Conservation (phyloP, 345 rosid species). For the Eucalyptus pauciflora region DNA sequence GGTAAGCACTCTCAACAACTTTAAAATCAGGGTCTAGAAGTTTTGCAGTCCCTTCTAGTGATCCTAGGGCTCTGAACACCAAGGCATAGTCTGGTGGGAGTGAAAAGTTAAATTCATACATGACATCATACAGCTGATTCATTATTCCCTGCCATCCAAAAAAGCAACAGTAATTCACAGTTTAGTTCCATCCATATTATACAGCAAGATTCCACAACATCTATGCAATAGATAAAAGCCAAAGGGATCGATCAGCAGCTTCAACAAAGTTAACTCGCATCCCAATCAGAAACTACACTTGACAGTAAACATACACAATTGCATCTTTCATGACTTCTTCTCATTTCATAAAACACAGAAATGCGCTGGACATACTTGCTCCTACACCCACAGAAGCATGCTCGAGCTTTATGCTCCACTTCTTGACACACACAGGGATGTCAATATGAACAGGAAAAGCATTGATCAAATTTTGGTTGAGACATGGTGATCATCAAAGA, state of each 20-base stretch:
- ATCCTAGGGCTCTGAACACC: conserved; percentile 89
- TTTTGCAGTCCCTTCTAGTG: conserved; percentile 96
- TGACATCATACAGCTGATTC: conserved; percentile 74
- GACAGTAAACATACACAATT: neutral
- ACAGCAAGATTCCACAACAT: neutral
- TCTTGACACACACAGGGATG: neutral
- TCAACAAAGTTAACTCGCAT: neutral
- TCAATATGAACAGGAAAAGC: neutral
- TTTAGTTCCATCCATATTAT: neutral
- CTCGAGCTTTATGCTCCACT: neutral
- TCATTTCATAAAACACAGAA: neutral
- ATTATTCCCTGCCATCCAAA: conserved; percentile 59
- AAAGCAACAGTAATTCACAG: neutral
- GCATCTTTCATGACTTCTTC: neutral
- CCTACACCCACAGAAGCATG: neutral
- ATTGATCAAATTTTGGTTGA: neutral
- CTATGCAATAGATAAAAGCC: neutral
- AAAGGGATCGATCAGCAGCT: neutral
- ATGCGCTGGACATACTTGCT: neutral
- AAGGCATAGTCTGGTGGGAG: conserved; percentile 94
- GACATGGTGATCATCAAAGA: neutral
- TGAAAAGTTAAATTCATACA: conserved; percentile 86
- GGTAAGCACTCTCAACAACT: conserved; percentile 87
- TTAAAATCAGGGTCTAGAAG: conserved; percentile 83
- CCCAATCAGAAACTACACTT: neutral